Evolutionary conservation across 169 alveolate genomes (phyloP).

Genomic region (Miamiensis avidus): DNA sequence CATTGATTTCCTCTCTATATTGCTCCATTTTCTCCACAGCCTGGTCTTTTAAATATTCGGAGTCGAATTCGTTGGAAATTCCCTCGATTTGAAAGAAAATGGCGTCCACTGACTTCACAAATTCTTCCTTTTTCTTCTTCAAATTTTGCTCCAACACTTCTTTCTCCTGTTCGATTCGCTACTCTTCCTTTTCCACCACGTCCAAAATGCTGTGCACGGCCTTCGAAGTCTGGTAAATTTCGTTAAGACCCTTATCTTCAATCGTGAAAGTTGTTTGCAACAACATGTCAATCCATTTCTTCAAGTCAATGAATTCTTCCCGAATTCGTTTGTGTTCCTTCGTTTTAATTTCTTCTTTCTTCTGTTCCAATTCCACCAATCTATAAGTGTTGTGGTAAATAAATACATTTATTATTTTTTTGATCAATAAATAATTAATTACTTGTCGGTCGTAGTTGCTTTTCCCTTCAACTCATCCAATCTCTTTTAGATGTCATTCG

Average conservation of each 20-base stretch:
- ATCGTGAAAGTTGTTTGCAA: constrained; percentile 40
- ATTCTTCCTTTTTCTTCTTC: constrained; percentile 60
- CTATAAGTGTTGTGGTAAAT: constrained; percentile 19
- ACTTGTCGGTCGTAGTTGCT: constrained; percentile 44
- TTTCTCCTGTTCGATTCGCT: constrained; percentile 61
- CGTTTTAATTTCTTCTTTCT: constrained; percentile 56
- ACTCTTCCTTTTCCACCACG: constrained; percentile 58
- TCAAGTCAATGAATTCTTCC: constrained; percentile 59
- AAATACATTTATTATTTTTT: too few relatives aligned
- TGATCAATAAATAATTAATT: too few relatives aligned
- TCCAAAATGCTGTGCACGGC: constrained; percentile 46
- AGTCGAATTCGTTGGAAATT: constrained; percentile 43
- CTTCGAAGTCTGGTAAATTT: constrained; percentile 33
- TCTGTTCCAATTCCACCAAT: constrained; percentile 63
- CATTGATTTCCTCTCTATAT: background rate
- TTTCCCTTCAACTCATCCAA: constrained; percentile 45
- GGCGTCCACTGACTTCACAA: constrained; percentile 39
- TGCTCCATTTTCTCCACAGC: constrained; percentile 21
- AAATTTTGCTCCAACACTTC: constrained; percentile 57
- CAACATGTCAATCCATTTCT: constrained; percentile 72
- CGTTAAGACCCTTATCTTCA: constrained; percentile 49
- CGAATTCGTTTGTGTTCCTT: constrained; percentile 43
- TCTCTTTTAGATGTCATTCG: constrained; percentile 44
- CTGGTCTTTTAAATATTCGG: constrained; percentile 35
- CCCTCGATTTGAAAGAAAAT: constrained; percentile 48